Evolutionary conservation across 1,139 yeast genomes (phyloP), one percentile per base, ranked within the genome.

Genomic region (Lodderomyces orthopsilosis): DNA sequence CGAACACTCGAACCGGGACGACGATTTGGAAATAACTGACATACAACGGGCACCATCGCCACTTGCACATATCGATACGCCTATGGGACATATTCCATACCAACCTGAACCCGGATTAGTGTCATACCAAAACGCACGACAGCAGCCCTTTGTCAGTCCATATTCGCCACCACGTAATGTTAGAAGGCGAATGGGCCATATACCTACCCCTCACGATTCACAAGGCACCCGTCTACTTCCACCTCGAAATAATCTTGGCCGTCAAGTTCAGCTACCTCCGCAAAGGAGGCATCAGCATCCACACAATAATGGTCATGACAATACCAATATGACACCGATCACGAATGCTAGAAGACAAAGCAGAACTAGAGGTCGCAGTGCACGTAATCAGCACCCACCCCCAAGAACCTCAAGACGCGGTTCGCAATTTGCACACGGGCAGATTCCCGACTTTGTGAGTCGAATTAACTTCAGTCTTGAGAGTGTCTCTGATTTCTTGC

Each of bases 1-100:
- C 9, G 32, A n/a, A 6, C 15, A 4, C 3, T 5, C 8, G 15
- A 9, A 34, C 19, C 4, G 19, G 14, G 13, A 30, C 28, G 26
- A 28, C 9, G 46, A 46, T 14, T 34, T 49, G 15, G 42, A 48
- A 37, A 46, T 50, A n/a, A 42, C 47, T 8, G 41, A 42, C 23
- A 44, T 41, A 21, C 41, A 50, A 19, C 40, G 22, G 12, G 40
- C 40, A 7, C 10, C 23, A 12, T 40, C 41, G 2, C 46, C 41
- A 32, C 10, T 23, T 3, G 35, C 35, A 6, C 38, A 39, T 23
- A 27, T 42, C 10, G 36, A 38, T 22, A 42, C 44, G 10, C 44
- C 44, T 3, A n/a, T 12, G 13, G 44, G 44, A 6, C 17, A n/a
- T 13, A 5, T 27, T 27, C 17, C 4, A 5, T 27, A 14, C 33